These are phyloP conservation scores for Hypoxylon subgilvum DNA, from an alignment of 495 filamentous ascomycete species.

Conservation along the genomic window DNA sequence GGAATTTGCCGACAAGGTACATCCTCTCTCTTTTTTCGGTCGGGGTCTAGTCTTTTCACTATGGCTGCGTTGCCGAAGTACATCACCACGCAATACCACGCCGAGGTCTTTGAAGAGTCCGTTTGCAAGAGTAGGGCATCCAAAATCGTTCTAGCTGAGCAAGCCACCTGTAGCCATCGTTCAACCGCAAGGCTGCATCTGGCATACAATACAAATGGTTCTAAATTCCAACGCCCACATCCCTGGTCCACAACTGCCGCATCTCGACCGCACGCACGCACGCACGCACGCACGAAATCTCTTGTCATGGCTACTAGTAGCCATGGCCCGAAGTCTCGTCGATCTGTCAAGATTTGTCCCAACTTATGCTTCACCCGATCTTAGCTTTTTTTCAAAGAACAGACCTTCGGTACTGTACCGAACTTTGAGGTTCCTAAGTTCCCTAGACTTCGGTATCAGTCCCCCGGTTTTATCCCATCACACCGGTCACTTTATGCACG, in stretches of 20 bases:
- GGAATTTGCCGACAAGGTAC: no score
- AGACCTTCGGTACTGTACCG: conserved; percentile 18
- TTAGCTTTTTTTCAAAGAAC: conserved; percentile 1
- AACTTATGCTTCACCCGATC: conserved; percentile 12
- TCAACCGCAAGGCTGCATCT: not conserved
- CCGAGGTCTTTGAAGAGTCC: not conserved
- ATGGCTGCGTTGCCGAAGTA: not conserved
- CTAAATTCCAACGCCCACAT: not conserved
- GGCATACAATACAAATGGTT: not conserved
- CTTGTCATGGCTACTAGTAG: not conserved
- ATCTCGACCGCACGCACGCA: not conserved
- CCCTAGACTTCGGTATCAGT: conserved; percentile 23
- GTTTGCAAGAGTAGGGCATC: not conserved
- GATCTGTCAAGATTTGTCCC: conserved; percentile 7
- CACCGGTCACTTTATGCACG: conserved; percentile 34
- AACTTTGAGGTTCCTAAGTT: conserved; percentile 6
- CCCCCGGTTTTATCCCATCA: conserved; percentile 27
- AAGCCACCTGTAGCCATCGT: not conserved
- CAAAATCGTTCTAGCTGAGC: not conserved
- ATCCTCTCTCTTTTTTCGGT: not conserved
- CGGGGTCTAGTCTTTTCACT: not conserved
- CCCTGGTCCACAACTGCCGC: not conserved
- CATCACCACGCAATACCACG: not conserved
- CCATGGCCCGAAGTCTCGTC: not conserved
- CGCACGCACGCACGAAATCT: no score